Conservation (phyloP, 139 green algal genomes). For the Closterium sp. region DNA sequence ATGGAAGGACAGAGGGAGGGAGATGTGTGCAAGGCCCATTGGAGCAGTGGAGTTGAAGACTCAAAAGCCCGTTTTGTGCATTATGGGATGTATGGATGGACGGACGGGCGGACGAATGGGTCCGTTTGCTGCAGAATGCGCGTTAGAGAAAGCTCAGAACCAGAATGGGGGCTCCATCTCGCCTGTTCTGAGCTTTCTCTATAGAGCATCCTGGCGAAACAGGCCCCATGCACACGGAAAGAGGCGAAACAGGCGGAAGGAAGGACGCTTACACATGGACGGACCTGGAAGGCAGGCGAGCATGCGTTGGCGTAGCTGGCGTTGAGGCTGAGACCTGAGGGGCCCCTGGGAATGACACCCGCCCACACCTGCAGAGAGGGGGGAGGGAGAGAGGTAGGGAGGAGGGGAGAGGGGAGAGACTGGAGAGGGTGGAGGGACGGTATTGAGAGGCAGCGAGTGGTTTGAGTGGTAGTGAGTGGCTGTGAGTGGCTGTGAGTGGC, state of each 20-base stretch:
- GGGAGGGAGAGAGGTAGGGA: constrained; percentile 1
- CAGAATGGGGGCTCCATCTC: too few species aligned
- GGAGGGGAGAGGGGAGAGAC: neutral
- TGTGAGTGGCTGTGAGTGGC: too few species aligned
- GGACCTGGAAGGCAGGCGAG: constrained; percentile 41
- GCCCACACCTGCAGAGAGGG: constrained; percentile 70
- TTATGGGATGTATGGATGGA: too few species aligned
- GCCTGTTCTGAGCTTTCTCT: too few species aligned
- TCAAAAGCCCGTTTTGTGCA: too few species aligned
- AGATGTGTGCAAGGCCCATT: too few species aligned
- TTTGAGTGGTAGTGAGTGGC: neutral
- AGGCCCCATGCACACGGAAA: too few species aligned
- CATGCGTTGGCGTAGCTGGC: constrained; percentile 61
- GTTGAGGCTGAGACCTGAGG: constrained; percentile 49
- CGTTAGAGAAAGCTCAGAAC: too few species aligned
- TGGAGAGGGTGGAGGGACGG: neutral
- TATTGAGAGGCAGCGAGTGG: neutral
- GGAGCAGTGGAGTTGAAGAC: too few species aligned
- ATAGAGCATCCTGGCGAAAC: too few species aligned
- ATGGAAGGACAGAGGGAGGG: neutral
- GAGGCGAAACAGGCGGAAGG: neutral
- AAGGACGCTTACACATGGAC: neutral
- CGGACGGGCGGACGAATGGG: too few species aligned
- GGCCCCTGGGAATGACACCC: constrained; percentile 60
- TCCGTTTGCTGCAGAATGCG: too few species aligned